These are phyloP conservation scores for Hypoxylon trugodes DNA, from an alignment of 495 filamentous ascomycete species.

Conservation along the genomic window DNA sequence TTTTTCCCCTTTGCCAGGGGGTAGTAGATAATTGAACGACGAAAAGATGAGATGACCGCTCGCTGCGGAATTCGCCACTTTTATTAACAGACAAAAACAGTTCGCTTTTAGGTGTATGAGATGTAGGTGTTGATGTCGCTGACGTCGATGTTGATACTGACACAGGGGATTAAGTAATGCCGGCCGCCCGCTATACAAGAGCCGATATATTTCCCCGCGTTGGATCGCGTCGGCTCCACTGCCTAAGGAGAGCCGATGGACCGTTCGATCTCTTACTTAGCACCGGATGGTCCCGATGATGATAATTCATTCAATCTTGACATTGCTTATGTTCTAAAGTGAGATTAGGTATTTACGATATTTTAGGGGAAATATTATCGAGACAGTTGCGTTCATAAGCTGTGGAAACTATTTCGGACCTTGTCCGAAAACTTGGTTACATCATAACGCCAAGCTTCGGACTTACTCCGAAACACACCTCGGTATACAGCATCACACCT, in stretches of 20 bases:
- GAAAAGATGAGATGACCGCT: slow-evolving; percentile 28
- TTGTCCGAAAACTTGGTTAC: background rate
- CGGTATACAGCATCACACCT: background rate
- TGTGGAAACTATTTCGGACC: background rate
- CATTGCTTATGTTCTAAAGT: background rate
- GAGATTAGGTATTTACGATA: background rate
- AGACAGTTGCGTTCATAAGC: background rate
- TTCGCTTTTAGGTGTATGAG: background rate
- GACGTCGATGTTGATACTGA: background rate
- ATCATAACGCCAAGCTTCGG: background rate
- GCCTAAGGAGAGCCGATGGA: slow-evolving; percentile 10
- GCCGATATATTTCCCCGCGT: slow-evolving; percentile 42
- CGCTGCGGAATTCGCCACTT: slow-evolving; percentile 33
- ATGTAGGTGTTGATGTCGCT: background rate
- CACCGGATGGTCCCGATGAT: slow-evolving; percentile 4
- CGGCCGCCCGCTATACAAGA: slow-evolving; percentile 29
- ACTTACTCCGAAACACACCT: background rate
- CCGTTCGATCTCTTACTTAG: slow-evolving; percentile 25
- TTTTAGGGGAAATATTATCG: background rate
- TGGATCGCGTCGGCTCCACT: slow-evolving; percentile 29
- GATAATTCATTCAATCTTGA: background rate
- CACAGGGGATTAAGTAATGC: slow-evolving; percentile 16
- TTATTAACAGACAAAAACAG: background rate
- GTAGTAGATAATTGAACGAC: slow-evolving; percentile 24
- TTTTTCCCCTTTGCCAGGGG: background rate